Evolutionary conservation across 768 basidiomycete species (phyloP), one percentile per base, ranked within the genome.

Genomic region (Pisolithus sp.): DNA sequence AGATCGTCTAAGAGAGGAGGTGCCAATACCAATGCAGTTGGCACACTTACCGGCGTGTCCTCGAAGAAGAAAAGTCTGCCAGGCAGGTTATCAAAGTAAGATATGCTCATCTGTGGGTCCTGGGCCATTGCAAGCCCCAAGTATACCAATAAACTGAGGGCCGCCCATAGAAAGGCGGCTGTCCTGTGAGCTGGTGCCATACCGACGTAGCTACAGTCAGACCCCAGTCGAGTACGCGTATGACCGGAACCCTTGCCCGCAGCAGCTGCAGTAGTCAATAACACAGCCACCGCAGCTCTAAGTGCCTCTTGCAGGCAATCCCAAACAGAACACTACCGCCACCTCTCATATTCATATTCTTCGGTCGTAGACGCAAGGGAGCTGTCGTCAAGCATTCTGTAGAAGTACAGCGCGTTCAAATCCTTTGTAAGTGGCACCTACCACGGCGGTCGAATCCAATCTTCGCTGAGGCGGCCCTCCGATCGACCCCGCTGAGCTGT

Each of bases 51-150:
- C 28, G 85, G 69, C 7, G 90, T 85, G 70, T 96, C 95, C 56
- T 97, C 89, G 70, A 98, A 96, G 76, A 93, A 97, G 73, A 87
- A 89, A 48, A 95, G 64, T 59, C 78, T 76, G 12, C 79, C 78
- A 8, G 93, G 92, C 34, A 89, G 71, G 65, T 88, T 87, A 45
- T 78, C 61, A 67, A 95, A 89, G 51, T 74, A 70, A 31, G 69
- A 76, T 49, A 83, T 58, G 6, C 68, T 54, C 56, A 76, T 70
- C 53, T 76, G 63, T 58, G 83, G 83, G 24, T 76, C 62, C 61
- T 76, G 76, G 2, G 77, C 73, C 5, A 52, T 53, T 37, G 58
- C 46, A 36, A 57, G 59, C 49, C 57, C 57, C 30, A 59, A 52
- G 39, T 54, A 66, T 9, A 49, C 31, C 5, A 68, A 48, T 28